Conservation (phyloP, 2,329 filamentous ascomycete genomes). For the Fusarium udum region DNA sequence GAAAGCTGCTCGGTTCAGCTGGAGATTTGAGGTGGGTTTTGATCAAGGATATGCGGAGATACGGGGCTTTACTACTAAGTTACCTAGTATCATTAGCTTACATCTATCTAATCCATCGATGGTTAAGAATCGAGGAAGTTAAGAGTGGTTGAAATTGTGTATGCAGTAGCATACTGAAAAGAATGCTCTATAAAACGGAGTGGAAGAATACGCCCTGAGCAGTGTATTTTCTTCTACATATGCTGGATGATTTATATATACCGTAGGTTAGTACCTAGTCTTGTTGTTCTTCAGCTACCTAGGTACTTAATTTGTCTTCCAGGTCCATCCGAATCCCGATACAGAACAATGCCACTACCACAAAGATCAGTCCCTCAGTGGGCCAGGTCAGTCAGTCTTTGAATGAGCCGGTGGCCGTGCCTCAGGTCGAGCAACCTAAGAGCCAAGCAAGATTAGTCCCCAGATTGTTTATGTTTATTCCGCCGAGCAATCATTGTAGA, state of each 20-base stretch:
- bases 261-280: no score
- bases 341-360: background rate
- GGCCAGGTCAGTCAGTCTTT: slow-evolving; percentile 8
- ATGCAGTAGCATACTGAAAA: background rate
- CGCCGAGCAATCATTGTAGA: slow-evolving; percentile 21
- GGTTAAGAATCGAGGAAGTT: background rate
- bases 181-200: background rate
- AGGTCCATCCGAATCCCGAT: background rate
- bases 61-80: background rate
- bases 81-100: background rate
- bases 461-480: slow-evolving; percentile 25
- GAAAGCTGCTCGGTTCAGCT: slow-evolving; percentile 9
- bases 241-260: background rate
- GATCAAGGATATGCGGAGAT: slow-evolving; percentile 4
- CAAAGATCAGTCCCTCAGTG: background rate
- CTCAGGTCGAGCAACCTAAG: background rate
- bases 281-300: background rate
- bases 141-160: background rate
- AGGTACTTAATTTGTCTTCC: background rate
- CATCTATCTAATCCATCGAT: background rate
- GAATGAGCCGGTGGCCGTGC: background rate
- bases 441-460: slow-evolving; percentile 1
- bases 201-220: no score
- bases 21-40: slow-evolving; percentile 6
- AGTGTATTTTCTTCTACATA: background rate